phyloP scores from a whole-genome alignment of 352 stramenopile species.

The Halophytophthora polymorphica region DNA sequence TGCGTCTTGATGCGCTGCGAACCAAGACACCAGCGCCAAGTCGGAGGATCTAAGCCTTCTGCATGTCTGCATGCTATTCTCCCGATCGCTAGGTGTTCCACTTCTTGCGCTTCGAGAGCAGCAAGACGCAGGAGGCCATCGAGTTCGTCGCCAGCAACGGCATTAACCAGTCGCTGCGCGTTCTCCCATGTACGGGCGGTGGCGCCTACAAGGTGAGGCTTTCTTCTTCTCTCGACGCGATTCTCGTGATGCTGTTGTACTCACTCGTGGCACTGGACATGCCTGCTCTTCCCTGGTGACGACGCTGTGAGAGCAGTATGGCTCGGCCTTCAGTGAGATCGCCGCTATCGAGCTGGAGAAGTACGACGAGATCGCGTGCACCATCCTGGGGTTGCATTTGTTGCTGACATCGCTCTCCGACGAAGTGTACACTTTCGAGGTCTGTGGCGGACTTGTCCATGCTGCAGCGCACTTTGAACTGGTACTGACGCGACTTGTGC shows the following conservation, averaged over 20 bases:
- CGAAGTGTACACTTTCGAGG: constrained; percentile 98
- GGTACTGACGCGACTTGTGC: constrained; percentile 6
- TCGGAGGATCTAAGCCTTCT: too few species aligned
- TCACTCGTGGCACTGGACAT: not conserved
- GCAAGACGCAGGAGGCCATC: constrained; percentile 69
- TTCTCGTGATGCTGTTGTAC: not conserved
- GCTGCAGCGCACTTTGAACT: not conserved
- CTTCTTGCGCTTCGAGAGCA: constrained; percentile 91
- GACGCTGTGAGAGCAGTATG: constrained; percentile 44
- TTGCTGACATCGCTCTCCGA: constrained; percentile 93
- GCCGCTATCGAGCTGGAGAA: constrained; percentile 83
- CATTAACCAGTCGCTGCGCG: constrained; percentile 78
- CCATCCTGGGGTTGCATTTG: constrained; percentile 97
- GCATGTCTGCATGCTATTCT: not conserved
- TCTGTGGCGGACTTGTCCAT: constrained; percentile 18
- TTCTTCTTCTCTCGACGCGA: constrained; percentile 1
- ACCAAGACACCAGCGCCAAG: too few species aligned
- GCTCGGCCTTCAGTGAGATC: constrained; percentile 58
- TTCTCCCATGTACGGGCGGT: constrained; percentile 76
- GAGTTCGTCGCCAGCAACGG: constrained; percentile 74
- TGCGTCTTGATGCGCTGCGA: not conserved
- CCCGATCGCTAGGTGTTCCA: constrained; percentile 84
- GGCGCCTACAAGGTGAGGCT: constrained; percentile 75
- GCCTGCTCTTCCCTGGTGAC: not conserved
- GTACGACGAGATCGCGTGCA: constrained; percentile 95